phyloP scores from a whole-genome alignment of 768 basidiomycete genomes.

The Lactarius sanguifluus region DNA sequence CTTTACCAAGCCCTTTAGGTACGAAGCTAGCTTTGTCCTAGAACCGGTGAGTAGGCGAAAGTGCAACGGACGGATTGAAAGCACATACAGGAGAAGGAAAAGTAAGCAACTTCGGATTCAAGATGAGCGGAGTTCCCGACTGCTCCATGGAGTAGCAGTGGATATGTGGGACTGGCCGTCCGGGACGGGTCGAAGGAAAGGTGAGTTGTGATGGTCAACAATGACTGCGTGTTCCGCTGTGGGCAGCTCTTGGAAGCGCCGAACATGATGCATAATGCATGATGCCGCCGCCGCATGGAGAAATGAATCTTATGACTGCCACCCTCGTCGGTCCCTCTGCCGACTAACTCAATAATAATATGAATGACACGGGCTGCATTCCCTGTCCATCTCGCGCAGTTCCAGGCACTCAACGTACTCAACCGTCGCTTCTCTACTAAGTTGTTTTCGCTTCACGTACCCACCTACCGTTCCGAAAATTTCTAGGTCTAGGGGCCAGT shows the following conservation, averaged over 20 bases:
- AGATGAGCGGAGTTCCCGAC: not conserved
- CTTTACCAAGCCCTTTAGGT: constrained; percentile 16
- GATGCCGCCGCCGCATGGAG: too few species aligned
- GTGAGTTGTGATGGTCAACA: not conserved
- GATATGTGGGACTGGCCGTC: not conserved
- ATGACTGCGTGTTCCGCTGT: not conserved
- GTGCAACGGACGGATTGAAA: not conserved
- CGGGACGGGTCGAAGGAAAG: not conserved
- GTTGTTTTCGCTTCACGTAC: too few species aligned
- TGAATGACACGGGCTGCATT: too few species aligned
- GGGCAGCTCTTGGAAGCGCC: not conserved
- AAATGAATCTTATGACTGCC: too few species aligned
- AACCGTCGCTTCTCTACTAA: too few species aligned
- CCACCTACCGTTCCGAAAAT: too few species aligned
- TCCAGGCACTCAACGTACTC: too few species aligned
- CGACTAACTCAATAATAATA: too few species aligned
- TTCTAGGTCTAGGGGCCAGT: not conserved
- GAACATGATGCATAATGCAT: not conserved
- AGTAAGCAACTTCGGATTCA: not conserved
- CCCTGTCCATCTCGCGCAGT: too few species aligned
- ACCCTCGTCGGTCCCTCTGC: too few species aligned
- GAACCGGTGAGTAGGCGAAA: constrained; percentile 8
- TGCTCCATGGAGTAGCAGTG: constrained; percentile 13
- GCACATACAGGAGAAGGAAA: constrained; percentile 17
- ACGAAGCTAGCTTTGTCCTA: constrained; percentile 18